Base-by-base conservation (phyloP, 140 eudicot genomes). In the Stevia rebaudiana region DNA sequence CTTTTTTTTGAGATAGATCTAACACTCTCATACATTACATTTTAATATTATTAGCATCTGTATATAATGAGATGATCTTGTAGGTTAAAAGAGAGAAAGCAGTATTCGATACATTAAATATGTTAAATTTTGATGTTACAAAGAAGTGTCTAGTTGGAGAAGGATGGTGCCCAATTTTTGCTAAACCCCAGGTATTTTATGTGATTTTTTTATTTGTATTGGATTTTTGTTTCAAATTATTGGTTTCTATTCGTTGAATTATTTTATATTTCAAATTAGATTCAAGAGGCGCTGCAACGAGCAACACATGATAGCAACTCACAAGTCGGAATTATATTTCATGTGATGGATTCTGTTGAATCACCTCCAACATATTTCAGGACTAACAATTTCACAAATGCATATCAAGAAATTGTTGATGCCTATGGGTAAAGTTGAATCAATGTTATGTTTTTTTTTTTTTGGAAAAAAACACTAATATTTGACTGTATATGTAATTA, bases 341-440 rank as follows among this genome's bases (percentile, higher is more conserved):
- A 92, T 80, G 90, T 68, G 3, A 85, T 85, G 95, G 90, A 92
- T 71, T 61, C 95, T 55, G 70, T 79, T 39, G 99, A 92, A 66
- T 76, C 83, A 33, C 99, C 99, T 72, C 99, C 99, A 68, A 92
- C 99, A 23, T 88, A 85, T 85, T 92, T 92, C 86, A 92, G 86
- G 68, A 92, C 99, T 58, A 88, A 88, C 72, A 43, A 70, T 57
- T 92, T 92, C 65, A 92, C 99, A 54, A 83, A 83, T 73, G 90
- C 97, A 18, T 92, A 68, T 78, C 99, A 92, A 70, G 99, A 92
- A 78, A 92, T 92, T 61, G 97, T 92, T 78, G 99, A 92, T 69
- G 99, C 99, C 37, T 92, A 92, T 72, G 99, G 99, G 99, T 88
- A 80, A n/a, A n/a, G n/a, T n/a, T n/a, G n/a, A n/a, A n/a, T n/a